Evolutionary conservation across 78 protist genomes (phyloP), one percentile per base, ranked within the genome.

Genomic region (Chrysochromulina tobinii): DNA sequence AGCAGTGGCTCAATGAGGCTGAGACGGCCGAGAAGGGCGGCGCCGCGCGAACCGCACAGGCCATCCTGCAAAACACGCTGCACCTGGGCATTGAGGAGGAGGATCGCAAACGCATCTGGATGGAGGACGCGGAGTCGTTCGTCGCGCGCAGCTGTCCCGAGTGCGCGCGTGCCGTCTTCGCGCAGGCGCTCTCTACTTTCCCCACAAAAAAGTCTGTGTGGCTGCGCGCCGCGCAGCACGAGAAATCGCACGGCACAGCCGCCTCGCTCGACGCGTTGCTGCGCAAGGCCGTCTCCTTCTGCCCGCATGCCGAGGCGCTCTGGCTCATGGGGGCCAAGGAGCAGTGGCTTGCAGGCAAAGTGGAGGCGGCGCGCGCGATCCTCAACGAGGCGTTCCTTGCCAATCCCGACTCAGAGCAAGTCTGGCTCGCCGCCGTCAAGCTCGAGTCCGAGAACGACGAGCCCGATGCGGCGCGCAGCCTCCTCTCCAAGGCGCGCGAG

Each of bases 261-360:
- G 87, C 51, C 11, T 17, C 90, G 18, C 87, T 96, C 20, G 96
- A 95, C 67, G 94, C 85, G 64, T 87, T 96, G 20, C 95, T 98
- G 18, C 50, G 86, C n/a, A 54, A 89, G 48, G 99, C 98, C 4
- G 97, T 96, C 17, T 61, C 53, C 55, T 72, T 85, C 90, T 98
- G 99, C 93, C 98, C 97, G 17, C 92, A 95, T 55, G 96, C 97
- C 51, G 97, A 96, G 87, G 83, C 17, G 72, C 96, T 98, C 21
- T 98, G 99, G 99, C 97, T 97, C 69, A 97, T 97, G 98, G 89
- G 88, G 53, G 99, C 99, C 25, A 96, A 96, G 91, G 98, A 97
- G 87, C 64, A 95, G 94, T 50, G 91, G 59, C 3, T 89, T 14
- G 18, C n/a, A 15, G 92, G 92, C 53, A 87, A 92, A 57, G 64